Percentiles rank a stretch among this genome's conserved stretches.
These are phyloP conservation scores for Leccinum pellstonianum DNA, from an alignment of 768 basidiomycete genomes.

Conservation along the genomic window DNA sequence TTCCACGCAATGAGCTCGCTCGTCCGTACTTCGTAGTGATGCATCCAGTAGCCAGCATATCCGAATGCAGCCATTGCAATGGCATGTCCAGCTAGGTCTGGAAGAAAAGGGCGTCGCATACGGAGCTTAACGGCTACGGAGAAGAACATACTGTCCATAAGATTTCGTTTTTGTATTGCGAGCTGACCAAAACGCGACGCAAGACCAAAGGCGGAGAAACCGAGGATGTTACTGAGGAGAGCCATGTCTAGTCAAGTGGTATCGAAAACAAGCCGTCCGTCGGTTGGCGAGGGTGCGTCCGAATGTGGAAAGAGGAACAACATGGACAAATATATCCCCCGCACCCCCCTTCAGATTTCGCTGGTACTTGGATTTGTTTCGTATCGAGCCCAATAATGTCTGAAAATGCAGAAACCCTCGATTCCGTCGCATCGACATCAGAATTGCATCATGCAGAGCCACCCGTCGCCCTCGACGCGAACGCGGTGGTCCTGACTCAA, in stretches of 20 bases:
- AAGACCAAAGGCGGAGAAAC: conserved; percentile 81
- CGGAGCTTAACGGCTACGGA: not conserved
- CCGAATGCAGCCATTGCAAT: conserved; percentile 71
- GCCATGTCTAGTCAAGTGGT: conserved; percentile 42
- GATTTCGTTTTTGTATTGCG: conserved; percentile 75
- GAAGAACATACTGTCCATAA: conserved; percentile 70
- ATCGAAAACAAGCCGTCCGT: not conserved
- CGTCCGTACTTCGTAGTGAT: conserved; percentile 64
- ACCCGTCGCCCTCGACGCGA: conserved; percentile 20
- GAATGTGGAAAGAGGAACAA: conserved; percentile 20
- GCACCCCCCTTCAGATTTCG: not conserved
- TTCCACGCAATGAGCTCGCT: conserved; percentile 61
- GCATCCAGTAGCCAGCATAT: conserved; percentile 72
- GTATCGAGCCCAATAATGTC: conserved; percentile 16
- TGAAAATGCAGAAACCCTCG: conserved; percentile 1
- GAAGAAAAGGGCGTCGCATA: conserved; percentile 2
- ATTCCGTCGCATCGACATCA: conserved; percentile 5
- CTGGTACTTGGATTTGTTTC: not conserved
- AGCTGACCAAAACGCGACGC: conserved; percentile 84
- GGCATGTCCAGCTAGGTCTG: conserved; percentile 73
- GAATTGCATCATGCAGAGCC: not conserved
- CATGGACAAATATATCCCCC: conserved; percentile 28
- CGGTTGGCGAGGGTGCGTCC: not conserved
- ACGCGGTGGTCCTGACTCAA: conserved; percentile 14
- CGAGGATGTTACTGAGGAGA: conserved; percentile 66